A percentile compares a stretch with the other conserved stretches of the same genome.
Evolutionary conservation across 352 stramenopile genomes (phyloP).

Genomic region (Pythium pyrilobum): DNA sequence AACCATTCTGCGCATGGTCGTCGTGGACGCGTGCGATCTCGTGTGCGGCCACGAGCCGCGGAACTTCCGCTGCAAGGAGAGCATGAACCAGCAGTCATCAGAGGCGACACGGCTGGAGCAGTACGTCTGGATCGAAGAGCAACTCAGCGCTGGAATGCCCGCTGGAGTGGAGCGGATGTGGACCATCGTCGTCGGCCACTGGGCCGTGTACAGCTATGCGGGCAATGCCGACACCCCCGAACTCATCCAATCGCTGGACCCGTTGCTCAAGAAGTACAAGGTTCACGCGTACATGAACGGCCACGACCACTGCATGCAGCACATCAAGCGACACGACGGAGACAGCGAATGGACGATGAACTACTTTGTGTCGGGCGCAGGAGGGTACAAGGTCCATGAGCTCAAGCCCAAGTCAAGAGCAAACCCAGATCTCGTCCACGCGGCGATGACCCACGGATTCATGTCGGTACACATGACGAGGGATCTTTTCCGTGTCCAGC

Average conservation of each 20-base stretch:
- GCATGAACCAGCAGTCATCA: constrained; percentile 79
- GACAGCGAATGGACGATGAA: constrained; percentile 42
- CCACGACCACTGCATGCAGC: constrained; percentile 83
- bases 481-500: constrained; percentile 64
- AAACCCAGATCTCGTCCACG: constrained; percentile 69
- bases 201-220: constrained; percentile 80
- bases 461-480: constrained; percentile 74
- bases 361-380: constrained; percentile 79
- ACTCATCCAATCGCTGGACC: constrained; percentile 65
- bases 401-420: constrained; percentile 60
- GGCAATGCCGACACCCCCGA: constrained; percentile 77
- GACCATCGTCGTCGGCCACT: constrained; percentile 82
- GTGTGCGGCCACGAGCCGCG: constrained; percentile 77
- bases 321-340: constrained; percentile 53
- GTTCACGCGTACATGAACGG: constrained; percentile 87
- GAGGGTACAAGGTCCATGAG: constrained; percentile 63
- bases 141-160: constrained; percentile 50
- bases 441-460: constrained; percentile 81
- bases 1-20: constrained; percentile 74
- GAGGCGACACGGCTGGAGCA: constrained; percentile 46
- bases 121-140: constrained; percentile 75
- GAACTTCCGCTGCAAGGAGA: constrained; percentile 66
- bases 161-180: constrained; percentile 74
- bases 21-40: constrained; percentile 77
- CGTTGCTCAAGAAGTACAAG: constrained; percentile 72